Percentiles rank a stretch among this genome's conserved stretches.
These are phyloP conservation scores for Fragaria iinumae DNA, from an alignment of 306 rosid genomes.

Conservation along the genomic window DNA sequence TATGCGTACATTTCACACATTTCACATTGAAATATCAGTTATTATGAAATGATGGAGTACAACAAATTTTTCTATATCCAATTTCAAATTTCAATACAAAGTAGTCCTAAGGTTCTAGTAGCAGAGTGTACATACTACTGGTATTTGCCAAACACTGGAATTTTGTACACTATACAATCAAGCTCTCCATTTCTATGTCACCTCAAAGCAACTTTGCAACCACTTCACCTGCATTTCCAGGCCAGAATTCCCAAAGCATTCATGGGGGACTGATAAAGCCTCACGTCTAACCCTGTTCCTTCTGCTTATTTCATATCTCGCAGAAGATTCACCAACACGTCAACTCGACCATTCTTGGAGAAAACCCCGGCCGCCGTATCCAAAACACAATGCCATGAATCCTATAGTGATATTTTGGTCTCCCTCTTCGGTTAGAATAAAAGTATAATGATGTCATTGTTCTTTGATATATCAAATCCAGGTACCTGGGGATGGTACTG, in stretches of 20 bases:
- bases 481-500: too few relatives aligned
- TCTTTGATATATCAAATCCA: too few relatives aligned
- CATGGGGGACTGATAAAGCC: conserved; percentile 61
- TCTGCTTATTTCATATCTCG: conserved; percentile 54
- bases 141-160: not conserved
- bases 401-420: conserved; percentile 26
- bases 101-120: not conserved
- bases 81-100: not conserved
- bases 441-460: too few relatives aligned
- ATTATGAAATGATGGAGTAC: not conserved
- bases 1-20: too few relatives aligned
- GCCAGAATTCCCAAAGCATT: conserved; percentile 64
- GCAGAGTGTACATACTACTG: conserved; percentile 3
- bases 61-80: not conserved
- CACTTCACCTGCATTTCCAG: conserved; percentile 53
- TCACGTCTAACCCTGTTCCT: conserved; percentile 55
- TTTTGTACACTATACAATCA: not conserved
- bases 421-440: too few relatives aligned
- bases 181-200: not conserved
- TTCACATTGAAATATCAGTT: not conserved
- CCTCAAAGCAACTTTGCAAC: conserved; percentile 46
- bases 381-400: conserved; percentile 48
- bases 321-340: conserved; percentile 59
- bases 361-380: conserved; percentile 74
- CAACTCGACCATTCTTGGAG: conserved; percentile 47